Conservation (phyloP, 148 eudicot species). For the Camellia granthamiana region DNA sequence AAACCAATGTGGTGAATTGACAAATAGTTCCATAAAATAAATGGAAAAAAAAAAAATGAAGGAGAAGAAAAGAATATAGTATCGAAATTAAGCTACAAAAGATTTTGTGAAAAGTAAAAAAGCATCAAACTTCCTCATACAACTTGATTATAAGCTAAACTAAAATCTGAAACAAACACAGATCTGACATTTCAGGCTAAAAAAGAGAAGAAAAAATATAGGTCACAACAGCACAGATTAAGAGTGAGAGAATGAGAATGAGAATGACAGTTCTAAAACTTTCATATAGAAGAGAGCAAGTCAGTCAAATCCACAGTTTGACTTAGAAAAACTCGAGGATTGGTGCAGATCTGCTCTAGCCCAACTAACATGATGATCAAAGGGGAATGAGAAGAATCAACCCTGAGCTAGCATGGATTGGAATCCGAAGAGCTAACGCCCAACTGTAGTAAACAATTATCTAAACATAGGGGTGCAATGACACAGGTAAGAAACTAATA, state of each 20-base stretch:
- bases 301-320: not conserved
- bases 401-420: not conserved
- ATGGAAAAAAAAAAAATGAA: not conserved
- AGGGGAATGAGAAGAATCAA: not conserved
- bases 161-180: not conserved
- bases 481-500: not conserved
- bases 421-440: not conserved
- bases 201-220: not conserved
- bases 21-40: not conserved
- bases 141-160: not conserved
- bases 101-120: not conserved
- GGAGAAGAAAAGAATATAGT: not conserved
- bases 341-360: not conserved
- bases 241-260: not conserved
- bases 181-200: not conserved
- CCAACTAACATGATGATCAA: not conserved
- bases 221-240: not conserved
- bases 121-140: not conserved
- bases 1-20: constrained; percentile 11
- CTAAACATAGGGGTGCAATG: not conserved
- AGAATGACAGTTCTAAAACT: not conserved
- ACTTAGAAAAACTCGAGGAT: not conserved
- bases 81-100: not conserved
- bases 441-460: not conserved
- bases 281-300: not conserved